phyloP scores from a whole-genome alignment of 2,329 filamentous ascomycete genomes.

The Xylariales sp. region DNA sequence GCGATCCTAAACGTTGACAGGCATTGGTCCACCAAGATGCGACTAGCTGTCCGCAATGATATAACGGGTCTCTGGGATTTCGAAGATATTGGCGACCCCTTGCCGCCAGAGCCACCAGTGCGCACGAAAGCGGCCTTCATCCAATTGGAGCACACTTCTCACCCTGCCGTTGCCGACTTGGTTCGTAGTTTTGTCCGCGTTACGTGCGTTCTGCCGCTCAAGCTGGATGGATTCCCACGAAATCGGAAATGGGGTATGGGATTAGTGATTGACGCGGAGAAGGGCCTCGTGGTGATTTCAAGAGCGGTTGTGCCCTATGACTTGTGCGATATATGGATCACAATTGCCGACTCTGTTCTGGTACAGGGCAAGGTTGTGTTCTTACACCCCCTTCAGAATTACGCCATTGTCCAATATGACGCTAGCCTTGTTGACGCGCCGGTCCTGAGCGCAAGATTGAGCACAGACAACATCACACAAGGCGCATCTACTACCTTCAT shows the following conservation, averaged over 20 bases:
- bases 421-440: constrained; percentile 92
- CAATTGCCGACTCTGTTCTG: constrained; percentile 95
- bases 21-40: constrained; percentile 97
- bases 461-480: constrained; percentile 85
- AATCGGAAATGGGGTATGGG: constrained; percentile 95
- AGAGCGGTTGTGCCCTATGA: constrained; percentile 95
- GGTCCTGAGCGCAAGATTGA: constrained; percentile 87
- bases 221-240: constrained; percentile 97
- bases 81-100: constrained; percentile 80
- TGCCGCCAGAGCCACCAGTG: constrained; percentile 78
- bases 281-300: constrained; percentile 94
- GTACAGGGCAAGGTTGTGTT: constrained; percentile 95
- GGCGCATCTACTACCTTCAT: constrained; percentile 96
- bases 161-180: constrained; percentile 91
- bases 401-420: constrained; percentile 95
- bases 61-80: constrained; percentile 94
- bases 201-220: constrained; percentile 91
- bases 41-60: constrained; percentile 91
- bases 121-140: constrained; percentile 90
- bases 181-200: constrained; percentile 96
- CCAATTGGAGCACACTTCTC: constrained; percentile 85
- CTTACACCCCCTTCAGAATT: constrained; percentile 96
- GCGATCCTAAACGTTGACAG: constrained; percentile 92
- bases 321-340: constrained; percentile 94
- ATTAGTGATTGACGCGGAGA: constrained; percentile 95